Evolutionary conservation across 1,139 yeast species (phyloP), one percentile per base, ranked within the genome.

Genomic region (Candida glucosophila): DNA sequence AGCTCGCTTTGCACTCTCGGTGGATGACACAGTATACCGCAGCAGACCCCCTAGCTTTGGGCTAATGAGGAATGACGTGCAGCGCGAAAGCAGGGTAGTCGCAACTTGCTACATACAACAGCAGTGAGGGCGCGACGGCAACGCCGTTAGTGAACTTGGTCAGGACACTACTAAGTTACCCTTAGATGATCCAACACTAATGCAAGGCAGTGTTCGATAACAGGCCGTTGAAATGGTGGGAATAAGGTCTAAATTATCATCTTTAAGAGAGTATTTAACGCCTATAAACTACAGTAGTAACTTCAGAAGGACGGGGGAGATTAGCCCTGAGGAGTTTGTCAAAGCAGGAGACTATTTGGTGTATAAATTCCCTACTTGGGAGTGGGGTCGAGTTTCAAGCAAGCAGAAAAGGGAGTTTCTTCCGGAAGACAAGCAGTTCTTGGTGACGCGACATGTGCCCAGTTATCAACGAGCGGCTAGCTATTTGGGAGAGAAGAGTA

Each of bases 331-430:
- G 32, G 96, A 88, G 49, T 88, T 86, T 54, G 86, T 85, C 6
- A 64, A 60, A 29, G 95, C 96, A 5, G 96, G 97, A n/a, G 95
- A 88, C 44, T 86, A 82, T 48, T 58, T 90, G 33, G 90, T 78
- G 19, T 76, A 74, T 52, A 82, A 82, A 61, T 90, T 92, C 51
- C 97, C 98, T 2, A 92, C 97, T 0, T 90, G 99, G 98, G 73
- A 77, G 36, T 90, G 99, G 98, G 66, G 78, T 5, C 58, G 77
- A 3, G 77, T 83, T 6, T 78, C 92, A 12, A 59, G 67, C 7
- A 70, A 68, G 40, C 59, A 64, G 31, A 67, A 55, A 28, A 71
- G 81, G 39, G 78, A 74, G 34, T 90, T 85, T 43, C 57, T 90
- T 34, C 98, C 98, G 0, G 54, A 59, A 1, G 90, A 83, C 38